Evolutionary conservation across 2,329 filamentous ascomycete genomes (phyloP).

Genomic region (Claviceps sp.): DNA sequence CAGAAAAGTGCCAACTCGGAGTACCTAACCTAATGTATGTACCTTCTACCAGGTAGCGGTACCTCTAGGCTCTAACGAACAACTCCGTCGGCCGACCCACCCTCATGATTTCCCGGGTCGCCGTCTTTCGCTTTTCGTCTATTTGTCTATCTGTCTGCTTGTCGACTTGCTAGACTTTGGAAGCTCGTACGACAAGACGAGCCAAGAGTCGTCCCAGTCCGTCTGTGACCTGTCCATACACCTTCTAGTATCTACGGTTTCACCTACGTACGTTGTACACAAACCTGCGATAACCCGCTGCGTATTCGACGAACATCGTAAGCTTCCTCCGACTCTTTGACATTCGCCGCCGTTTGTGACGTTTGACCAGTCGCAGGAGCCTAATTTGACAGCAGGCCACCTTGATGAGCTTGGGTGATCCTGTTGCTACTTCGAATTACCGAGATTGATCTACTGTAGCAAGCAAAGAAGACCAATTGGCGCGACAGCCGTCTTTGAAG

Average conservation of each 20-base stretch:
- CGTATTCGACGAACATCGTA: neutral
- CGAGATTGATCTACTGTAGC: neutral
- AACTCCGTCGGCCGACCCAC: conserved; percentile 3
- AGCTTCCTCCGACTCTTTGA: neutral
- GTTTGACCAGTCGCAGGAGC: neutral
- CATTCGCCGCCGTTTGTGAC: neutral
- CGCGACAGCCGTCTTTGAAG: neutral
- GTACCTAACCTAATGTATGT: no score
- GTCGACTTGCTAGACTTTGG: neutral
- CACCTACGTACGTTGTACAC: neutral
- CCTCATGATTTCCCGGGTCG: neutral
- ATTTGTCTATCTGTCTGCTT: neutral
- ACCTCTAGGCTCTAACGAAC: neutral
- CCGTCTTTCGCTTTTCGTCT: neutral
- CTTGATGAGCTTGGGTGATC: neutral
- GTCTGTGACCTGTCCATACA: neutral
- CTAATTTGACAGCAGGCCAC: neutral
- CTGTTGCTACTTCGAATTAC: neutral
- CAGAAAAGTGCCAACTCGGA: neutral
- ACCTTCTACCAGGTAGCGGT: no score
- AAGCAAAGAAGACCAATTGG: neutral
- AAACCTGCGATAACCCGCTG: neutral
- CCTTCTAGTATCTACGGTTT: neutral
- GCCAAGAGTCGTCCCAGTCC: neutral
- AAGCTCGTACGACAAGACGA: neutral